A percentile compares a stretch with the other conserved stretches of the same genome.
These are phyloP conservation scores for Allium sativum DNA, from an alignment of 106 monocot genomes.

Conservation along the genomic window DNA sequence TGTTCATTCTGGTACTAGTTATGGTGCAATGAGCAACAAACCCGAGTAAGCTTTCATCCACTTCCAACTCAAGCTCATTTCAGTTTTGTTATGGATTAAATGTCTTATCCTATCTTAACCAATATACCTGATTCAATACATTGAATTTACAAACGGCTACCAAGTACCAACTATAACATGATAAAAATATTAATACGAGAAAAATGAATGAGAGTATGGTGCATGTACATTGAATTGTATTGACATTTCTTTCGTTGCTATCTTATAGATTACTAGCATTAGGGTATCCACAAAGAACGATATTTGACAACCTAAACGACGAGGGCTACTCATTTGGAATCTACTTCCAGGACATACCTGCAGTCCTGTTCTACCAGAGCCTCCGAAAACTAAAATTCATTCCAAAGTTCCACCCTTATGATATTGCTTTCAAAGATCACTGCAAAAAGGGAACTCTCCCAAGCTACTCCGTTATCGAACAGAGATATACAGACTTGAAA, in stretches of 20 bases:
- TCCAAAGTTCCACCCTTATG: slow-evolving; percentile 35
- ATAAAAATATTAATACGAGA: no score
- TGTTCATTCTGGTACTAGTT: slow-evolving; percentile 75
- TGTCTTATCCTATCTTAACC: no score
- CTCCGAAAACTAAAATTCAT: slow-evolving; percentile 40
- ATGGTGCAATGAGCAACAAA: slow-evolving; percentile 65
- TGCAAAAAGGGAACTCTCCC: slow-evolving; percentile 41
- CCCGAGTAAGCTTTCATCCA: slow-evolving; percentile 13
- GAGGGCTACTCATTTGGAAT: slow-evolving; percentile 52
- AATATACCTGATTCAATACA: no score
- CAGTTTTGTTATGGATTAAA: no score
- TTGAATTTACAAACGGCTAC: no score
- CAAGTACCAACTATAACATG: no score
- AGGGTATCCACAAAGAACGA: slow-evolving; percentile 65
- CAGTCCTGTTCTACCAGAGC: slow-evolving; percentile 36
- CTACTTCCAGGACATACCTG: slow-evolving; percentile 64
- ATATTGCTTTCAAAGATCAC: slow-evolving; percentile 33
- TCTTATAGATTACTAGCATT: slow-evolving; percentile 13
- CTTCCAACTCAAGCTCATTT: no score
- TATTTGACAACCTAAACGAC: slow-evolving; percentile 30
- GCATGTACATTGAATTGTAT: no score
- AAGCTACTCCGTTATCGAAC: slow-evolving; percentile 77
- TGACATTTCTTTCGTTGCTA: no score
- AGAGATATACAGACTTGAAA: slow-evolving; percentile 62
- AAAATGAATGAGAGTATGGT: no score